Evolutionary conservation across 2,329 filamentous ascomycete genomes (phyloP).

Genomic region (Xylariaceae sp.): DNA sequence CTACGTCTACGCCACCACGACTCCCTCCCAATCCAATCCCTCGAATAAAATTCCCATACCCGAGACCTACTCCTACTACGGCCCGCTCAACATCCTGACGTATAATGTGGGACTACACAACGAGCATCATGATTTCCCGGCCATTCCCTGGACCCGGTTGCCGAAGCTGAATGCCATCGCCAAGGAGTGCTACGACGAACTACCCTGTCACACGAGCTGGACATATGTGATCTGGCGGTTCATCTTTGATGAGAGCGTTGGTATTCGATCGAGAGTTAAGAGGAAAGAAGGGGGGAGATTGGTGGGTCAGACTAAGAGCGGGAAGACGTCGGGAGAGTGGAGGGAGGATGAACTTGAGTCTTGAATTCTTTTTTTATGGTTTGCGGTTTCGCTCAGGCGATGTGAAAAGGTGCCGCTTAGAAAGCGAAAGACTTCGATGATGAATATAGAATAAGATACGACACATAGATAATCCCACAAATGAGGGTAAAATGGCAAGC

Average conservation of each 20-base stretch:
- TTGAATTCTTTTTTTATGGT: slow-evolving; percentile 34
- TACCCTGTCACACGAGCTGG: slow-evolving; percentile 90
- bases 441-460: too few relatives aligned
- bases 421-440: too few relatives aligned
- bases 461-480: too few relatives aligned
- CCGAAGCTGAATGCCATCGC: slow-evolving; percentile 75
- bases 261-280: slow-evolving; percentile 91
- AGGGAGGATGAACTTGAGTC: slow-evolving; percentile 67
- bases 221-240: slow-evolving; percentile 92
- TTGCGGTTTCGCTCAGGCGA: too few relatives aligned
- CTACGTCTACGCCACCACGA: slow-evolving; percentile 71
- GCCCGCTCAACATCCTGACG: slow-evolving; percentile 82
- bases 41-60: slow-evolving; percentile 65
- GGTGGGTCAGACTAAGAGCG: slow-evolving; percentile 40
- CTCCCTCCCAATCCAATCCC: slow-evolving; percentile 51
- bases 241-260: slow-evolving; percentile 83
- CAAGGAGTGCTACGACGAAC: slow-evolving; percentile 82
- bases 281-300: slow-evolving; percentile 69
- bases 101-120: slow-evolving; percentile 99
- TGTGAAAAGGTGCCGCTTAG: too few relatives aligned
- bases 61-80: slow-evolving; percentile 97
- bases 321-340: slow-evolving; percentile 46
- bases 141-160: slow-evolving; percentile 88
- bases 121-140: slow-evolving; percentile 98
- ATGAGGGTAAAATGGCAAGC: too few relatives aligned